Evolutionary conservation across 2,329 filamentous ascomycete genomes (phyloP), one percentile per base, ranked within the genome.

Genomic region (Herpomyces periplanetae): DNA sequence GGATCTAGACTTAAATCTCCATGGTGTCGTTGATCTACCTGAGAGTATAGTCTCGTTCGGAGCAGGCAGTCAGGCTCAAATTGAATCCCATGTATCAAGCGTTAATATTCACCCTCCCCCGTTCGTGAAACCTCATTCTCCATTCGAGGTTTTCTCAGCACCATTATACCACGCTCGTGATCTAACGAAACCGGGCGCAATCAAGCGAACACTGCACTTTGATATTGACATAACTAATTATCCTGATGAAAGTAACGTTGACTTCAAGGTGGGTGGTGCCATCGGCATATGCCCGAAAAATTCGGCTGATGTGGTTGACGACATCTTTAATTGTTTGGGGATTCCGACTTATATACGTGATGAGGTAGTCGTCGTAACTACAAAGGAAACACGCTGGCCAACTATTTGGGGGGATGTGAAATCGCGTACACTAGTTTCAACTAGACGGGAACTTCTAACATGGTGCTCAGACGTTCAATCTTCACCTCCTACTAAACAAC

Each of bases 151-250:
- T 24, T 85, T 65, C 39, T 63, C 71, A 1, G 73, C 75, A n/a
- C 68, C 59, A 26, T 53, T 96, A 17, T 62, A 69, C 38, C 59
- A 59, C 30, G 55, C 69, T 2, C 61, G 80, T 21, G 71, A 87
- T 39, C 43, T 96, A 34, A 96, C 80, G 6, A 63, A 56, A 34
- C 47, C 54, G 10, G 75, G 75, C 10, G 80, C 80, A 3, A 69
- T 87, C 45, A 96, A 96, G 52, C 54, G 75, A 24, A 96, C 80
- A 0, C 87, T 75, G 37, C 80, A 96, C 39, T 91, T 91, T 31
- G 80, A 91, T 31, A 55, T 96, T 17, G 80, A 96, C 31, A 63
- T 96, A 19, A 88, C 75, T 18, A 63, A 87, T 34, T 96, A 96
- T 31, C 71, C 80, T 0, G 51, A 56, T 9, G 69, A 84, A 40